Evolutionary conservation across 345 rosid species (phyloP).

Genomic region (Eucalyptus dawsonii): DNA sequence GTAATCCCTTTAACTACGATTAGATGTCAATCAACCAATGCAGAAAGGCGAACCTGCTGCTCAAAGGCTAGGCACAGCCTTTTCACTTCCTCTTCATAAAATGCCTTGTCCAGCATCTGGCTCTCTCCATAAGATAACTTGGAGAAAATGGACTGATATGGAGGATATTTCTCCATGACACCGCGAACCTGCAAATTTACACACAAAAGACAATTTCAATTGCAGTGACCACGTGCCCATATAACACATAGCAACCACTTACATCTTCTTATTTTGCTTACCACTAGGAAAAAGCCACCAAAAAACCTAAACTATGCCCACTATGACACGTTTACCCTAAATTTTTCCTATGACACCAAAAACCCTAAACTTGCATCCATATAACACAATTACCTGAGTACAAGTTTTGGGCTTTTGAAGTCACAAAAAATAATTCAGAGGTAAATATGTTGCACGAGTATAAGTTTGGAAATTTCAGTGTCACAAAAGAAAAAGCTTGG

Average conservation of each 20-base stretch:
- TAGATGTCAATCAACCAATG: not conserved
- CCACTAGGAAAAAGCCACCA: fast-evolving
- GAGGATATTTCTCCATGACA: constrained; percentile 91
- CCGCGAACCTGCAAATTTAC: constrained; percentile 54
- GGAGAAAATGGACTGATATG: constrained; percentile 80
- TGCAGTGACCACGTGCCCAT: not conserved
- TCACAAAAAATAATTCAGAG: fast-evolving
- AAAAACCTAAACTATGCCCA: too few species aligned
- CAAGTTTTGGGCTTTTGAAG: too few species aligned
- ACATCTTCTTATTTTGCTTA: not conserved
- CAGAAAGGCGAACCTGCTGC: constrained; percentile 62
- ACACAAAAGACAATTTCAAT: not conserved
- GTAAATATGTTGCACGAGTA: fast-evolving
- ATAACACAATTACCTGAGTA: too few species aligned
- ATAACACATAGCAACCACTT: not conserved
- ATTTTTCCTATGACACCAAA: too few species aligned
- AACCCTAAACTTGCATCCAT: too few species aligned
- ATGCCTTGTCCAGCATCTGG: constrained; percentile 96
- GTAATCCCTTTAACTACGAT: not conserved
- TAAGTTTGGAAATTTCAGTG: fast-evolving
- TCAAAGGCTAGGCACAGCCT: constrained; percentile 96
- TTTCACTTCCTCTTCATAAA: constrained; percentile 96
- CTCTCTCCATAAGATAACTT: constrained; percentile 92
- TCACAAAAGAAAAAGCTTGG: too few species aligned
- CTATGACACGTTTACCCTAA: too few species aligned